Base-by-base conservation (phyloP, 331 rosid species). In the Dryas integrifolia region DNA sequence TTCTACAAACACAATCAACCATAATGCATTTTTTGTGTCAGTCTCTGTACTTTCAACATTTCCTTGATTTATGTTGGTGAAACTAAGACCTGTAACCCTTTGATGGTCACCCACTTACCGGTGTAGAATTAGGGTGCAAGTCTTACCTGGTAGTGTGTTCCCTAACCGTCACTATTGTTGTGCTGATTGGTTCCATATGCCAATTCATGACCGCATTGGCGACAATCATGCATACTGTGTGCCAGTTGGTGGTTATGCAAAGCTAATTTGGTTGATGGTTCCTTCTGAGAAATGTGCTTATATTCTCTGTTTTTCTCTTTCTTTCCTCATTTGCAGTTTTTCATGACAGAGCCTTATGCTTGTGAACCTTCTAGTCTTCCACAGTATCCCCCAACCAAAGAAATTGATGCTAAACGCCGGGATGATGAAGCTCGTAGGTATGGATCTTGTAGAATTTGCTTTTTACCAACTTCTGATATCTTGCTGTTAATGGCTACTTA, bases 311-410 rank as follows among this genome's bases (percentile, higher is more conserved):
- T 76, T 70, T 44, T 9, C 43, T 40, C 60, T 53, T 80, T 72
- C 82, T 30, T 76, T 72, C 49, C 64, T 76, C 77, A 69, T 74
- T 80, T 82, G 80, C 90, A 95, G 99, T 88, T 95, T 90, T 95
- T 92, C 83, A 86, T 80, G 46, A 85, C 89, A 38, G 91, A 92
- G 77, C 99, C 99, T 61, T 85, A 85, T 89, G 93, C 96, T 53
- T 95, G 98, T 59, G 83, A 90, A 78, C 99, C 99, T 70, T 92
- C 98, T 67, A 87, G 86, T 83, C 96, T 92, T 72, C 99, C 99
- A 47, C 84, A 95, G 78, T 95, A 92, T 79, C 96, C 99, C 7
- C 98, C 99, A 24, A 95, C 92, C 83, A 95, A 95, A 85, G 99
- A 95, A 87, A 92, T 95, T 63, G 99, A 95, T 69, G 99, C 96